Evolutionary conservation across 2,329 filamentous ascomycete genomes (phyloP), one percentile per base, ranked within the genome.

Genomic region (Aspergillus alliaceus): DNA sequence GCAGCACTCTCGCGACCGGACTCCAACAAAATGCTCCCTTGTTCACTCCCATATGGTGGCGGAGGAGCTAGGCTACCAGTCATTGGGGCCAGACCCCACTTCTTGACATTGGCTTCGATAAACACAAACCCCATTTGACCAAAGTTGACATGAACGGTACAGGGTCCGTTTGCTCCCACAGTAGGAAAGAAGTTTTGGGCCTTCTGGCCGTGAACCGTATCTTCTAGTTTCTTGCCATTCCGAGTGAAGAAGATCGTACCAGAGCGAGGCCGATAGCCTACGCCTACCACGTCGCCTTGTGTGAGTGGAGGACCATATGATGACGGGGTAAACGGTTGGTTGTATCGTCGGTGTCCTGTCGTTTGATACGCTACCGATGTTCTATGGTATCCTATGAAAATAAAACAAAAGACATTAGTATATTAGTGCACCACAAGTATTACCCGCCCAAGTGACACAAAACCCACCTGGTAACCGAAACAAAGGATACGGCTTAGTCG

Each of bases 31-130:
- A 99, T 97, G 71, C 93, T 97, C 67, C 95, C 95, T 76, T 96
- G 92, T 77, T 98, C 95, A 61, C 91, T 96, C 48, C 95, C 95
- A 71, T 99, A 99, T 1, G 95, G 95, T 51, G 95, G 95, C 42
- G 95, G 95, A 15, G 95, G 95, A 27, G 95, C 95, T 58, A 99
- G 82, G 69, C 91, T 96, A 58, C 95, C 95, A 1, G 91, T 97
- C 84, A 96, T 96, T 5, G 95, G 95, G 48, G 95, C 95, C 54
- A 99, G 80, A 2, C 95, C 95, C 95, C 95, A 99, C 81, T 98
- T 99, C 86, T 99, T 99, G 59, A 99, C 95, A 69, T 99, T 99
- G 60, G 93, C 95, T 77, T 99, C 95, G 66, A 99, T 98, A 71
- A 98, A 99, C 49, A 99, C 95, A 71, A 98, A 99, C 32, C 95